phyloP scores from a whole-genome alignment of 345 rosid species.

The Noccaea bulbosa region DNA sequence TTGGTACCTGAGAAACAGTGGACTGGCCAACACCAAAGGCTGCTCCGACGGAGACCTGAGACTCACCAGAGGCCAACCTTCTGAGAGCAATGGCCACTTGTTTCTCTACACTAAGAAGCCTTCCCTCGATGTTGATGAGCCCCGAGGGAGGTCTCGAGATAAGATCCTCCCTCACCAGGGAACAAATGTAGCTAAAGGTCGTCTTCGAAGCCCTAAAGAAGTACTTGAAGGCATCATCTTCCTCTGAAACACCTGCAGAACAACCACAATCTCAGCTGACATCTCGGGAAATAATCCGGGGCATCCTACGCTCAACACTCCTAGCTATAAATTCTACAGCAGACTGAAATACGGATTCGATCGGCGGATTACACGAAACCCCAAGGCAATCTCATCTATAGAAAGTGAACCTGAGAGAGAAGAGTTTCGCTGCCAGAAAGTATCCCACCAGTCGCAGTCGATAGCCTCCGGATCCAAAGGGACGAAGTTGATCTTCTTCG shows the following conservation, averaged over 20 bases:
- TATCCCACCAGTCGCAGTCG: slow-evolving; percentile 94
- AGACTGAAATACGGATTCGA: too few species aligned
- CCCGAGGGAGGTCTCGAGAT: slow-evolving; percentile 95
- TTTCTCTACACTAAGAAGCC: slow-evolving; percentile 95
- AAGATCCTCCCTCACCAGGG: slow-evolving; percentile 85
- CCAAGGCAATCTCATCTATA: background rate
- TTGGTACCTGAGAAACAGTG: slow-evolving; percentile 72
- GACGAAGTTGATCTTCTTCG: slow-evolving; percentile 53
- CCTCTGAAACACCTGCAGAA: slow-evolving; percentile 52
- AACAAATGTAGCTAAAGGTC: slow-evolving; percentile 83
- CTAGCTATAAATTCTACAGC: background rate
- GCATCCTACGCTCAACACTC: too few species aligned
- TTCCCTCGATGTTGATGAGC: slow-evolving; percentile 93
- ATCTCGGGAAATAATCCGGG: background rate
- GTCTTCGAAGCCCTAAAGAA: slow-evolving; percentile 87
- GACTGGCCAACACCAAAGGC: slow-evolving; percentile 96
- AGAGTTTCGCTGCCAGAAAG: slow-evolving; percentile 80
- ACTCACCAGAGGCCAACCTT: slow-evolving; percentile 92
- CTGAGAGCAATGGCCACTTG: slow-evolving; percentile 92
- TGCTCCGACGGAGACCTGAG: slow-evolving; percentile 93
- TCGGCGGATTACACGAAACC: too few species aligned
- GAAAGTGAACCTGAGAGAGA: slow-evolving; percentile 58
- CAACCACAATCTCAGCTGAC: background rate
- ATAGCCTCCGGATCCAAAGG: slow-evolving; percentile 69
- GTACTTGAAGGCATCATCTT: slow-evolving; percentile 88